Base-by-base conservation (phyloP, 805 yeast species). In the Nakazawaea wickerhamii region DNA sequence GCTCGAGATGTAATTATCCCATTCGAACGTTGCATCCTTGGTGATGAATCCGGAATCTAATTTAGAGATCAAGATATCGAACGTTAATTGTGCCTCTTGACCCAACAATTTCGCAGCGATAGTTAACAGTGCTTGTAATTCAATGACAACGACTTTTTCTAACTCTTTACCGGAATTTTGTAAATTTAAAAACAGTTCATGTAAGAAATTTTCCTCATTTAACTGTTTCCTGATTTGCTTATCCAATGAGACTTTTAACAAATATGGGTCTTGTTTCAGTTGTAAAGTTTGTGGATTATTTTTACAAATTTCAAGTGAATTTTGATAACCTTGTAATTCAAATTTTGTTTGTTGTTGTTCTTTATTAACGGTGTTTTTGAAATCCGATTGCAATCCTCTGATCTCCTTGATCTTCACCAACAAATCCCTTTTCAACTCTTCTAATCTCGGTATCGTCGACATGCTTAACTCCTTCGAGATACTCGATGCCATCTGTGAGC, bases 141-240 rank as follows among this genome's bases (percentile, higher is more conserved):
- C 96, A 59, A 79, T 70, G 27, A 84, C 87, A 18, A 93, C 93
- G 47, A 88, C 91, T 53, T 84, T 80, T 59, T 84, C 99, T 48
- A 93, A 72, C 57, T 89, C 93, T 44, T 81, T 80, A 38, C 95
- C 96, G 1, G 96, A 83, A 28, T 78, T 77, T 65, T 91, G 95
- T 51, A 90, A 71, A 61, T 91, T 90, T 51, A 80, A 70, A 59
- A 76, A 91, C 0, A 97, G 96, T 59, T 90, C 96, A 56, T 88
- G 87, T 36, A 91, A 68, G 55, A 81, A 84, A 61, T 83, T 84
- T 60, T 91, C 97, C 61, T 88, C 96, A 15, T 73, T 71, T 35
- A 91, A 61, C 59, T 88, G 96, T 50, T 73, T 75, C 53, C 75
- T 81, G 54, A 93, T 76, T 60, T 84, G 91, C 56, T 78, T 72